phyloP scores from a whole-genome alignment of 2,329 filamentous ascomycete species.

The Xylaria arbuscula region DNA sequence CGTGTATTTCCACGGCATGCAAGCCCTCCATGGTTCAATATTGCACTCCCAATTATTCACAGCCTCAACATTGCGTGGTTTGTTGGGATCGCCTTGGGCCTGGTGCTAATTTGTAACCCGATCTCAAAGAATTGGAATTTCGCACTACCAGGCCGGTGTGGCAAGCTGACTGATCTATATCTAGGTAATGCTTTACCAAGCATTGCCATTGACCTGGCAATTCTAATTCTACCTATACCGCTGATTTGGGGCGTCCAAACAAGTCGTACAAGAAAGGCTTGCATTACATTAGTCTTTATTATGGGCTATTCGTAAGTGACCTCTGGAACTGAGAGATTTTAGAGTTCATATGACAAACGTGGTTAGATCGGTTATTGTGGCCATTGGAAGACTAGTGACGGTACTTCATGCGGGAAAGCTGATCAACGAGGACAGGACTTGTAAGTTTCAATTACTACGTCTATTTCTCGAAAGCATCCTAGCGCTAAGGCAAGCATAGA shows the following conservation, averaged over 20 bases:
- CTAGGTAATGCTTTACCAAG: neutral
- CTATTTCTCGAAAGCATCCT: no score
- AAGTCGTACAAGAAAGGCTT: neutral
- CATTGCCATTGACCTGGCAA: neutral
- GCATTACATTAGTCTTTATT: neutral
- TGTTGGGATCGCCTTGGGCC: neutral
- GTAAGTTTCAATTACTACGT: no score
- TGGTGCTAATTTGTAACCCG: neutral
- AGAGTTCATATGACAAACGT: neutral
- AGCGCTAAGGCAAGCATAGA: no score
- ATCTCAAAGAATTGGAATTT: neutral
- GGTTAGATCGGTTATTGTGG: neutral
- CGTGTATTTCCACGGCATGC: neutral
- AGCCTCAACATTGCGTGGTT: neutral
- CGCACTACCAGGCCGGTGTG: neutral
- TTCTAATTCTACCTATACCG: neutral
- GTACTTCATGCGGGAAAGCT: no score
- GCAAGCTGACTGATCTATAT: no score
- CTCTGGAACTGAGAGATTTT: neutral
- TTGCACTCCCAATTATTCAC: neutral
- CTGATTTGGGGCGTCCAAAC: neutral
- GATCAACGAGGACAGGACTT: no score
- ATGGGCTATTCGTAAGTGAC: neutral
- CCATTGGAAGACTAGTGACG: no score
- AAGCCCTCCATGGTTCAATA: neutral